phyloP scores from a whole-genome alignment of 306 rosid species.

The Pyrus pyrifolia region DNA sequence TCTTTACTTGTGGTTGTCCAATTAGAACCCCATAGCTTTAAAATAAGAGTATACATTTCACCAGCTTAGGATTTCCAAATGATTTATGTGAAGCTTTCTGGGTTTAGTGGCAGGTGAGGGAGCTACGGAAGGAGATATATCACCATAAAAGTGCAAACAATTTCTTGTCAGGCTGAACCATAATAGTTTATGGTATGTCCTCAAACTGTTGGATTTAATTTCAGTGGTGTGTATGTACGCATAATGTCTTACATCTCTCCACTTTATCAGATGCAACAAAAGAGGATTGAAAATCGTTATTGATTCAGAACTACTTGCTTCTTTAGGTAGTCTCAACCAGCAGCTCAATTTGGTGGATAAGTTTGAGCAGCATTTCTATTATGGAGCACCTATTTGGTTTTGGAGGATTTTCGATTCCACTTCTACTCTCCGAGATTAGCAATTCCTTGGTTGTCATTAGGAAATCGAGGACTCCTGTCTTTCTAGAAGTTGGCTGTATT shows the following conservation, averaged over 20 bases:
- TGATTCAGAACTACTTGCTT: constrained; percentile 24
- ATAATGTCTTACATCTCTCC: constrained; percentile 16
- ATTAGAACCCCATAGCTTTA: constrained; percentile 9
- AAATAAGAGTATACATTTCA: constrained; percentile 20
- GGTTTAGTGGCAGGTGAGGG: constrained; percentile 57
- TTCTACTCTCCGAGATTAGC: constrained; percentile 21
- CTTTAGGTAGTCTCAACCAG: constrained; percentile 33
- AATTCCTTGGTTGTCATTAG: constrained; percentile 15
- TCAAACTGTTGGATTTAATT: constrained; percentile 28
- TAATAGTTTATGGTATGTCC: constrained; percentile 37
- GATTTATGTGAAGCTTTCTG: constrained; percentile 36
- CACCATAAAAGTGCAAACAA: constrained; percentile 32
- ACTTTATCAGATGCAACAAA: constrained; percentile 12
- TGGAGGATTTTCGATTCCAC: constrained; percentile 30
- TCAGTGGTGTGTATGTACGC: constrained; percentile 11
- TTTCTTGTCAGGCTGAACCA: constrained; percentile 22
- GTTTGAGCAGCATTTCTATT: constrained; percentile 29
- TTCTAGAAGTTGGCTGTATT: constrained; percentile 19
- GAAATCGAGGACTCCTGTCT: constrained; percentile 18
- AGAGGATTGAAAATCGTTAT: constrained; percentile 23
- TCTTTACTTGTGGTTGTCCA: not conserved
- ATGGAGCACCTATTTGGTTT: constrained; percentile 13
- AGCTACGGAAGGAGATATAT: constrained; percentile 37
- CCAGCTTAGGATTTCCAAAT: constrained; percentile 25
- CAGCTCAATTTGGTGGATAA: constrained; percentile 25